Conservation (phyloP, 177 flowering plant genomes). For the Vitis hybrid region DNA sequence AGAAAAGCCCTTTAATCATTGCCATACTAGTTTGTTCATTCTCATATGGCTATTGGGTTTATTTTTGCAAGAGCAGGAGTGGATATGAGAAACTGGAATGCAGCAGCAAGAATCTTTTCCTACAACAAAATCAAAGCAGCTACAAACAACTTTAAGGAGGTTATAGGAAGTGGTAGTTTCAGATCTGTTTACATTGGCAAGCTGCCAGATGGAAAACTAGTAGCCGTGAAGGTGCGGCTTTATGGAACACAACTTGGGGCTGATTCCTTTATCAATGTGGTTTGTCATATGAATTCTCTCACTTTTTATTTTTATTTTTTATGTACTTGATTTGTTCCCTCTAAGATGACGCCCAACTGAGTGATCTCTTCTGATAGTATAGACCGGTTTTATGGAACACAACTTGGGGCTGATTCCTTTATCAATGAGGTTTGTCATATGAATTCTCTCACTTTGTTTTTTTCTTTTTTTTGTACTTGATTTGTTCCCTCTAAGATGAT, state of each 20-base stretch:
- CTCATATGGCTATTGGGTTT: neutral
- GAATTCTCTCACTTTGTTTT: too few species aligned
- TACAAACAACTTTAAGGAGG: conserved; percentile 76
- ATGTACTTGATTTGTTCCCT: too few species aligned
- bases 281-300: too few species aligned
- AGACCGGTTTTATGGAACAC: too few species aligned
- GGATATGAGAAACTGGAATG: conserved; percentile 60
- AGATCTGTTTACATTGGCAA: conserved; percentile 83
- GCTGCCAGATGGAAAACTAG: conserved; percentile 66
- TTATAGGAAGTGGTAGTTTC: conserved; percentile 81
- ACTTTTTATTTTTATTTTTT: too few species aligned
- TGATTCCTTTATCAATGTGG: too few species aligned
- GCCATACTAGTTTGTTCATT: neutral
- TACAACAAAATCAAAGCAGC: conserved; percentile 76
- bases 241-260: conserved; percentile 53
- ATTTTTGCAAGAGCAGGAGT: conserved; percentile 27
- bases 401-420: too few species aligned
- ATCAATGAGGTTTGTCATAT: too few species aligned
- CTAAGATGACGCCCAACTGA: too few species aligned
- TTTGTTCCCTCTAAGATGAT: too few species aligned
- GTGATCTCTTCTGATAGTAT: too few species aligned
- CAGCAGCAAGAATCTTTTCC: conserved; percentile 52
- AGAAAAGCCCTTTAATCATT: conserved; percentile 4
- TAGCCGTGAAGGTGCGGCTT: conserved; percentile 82
- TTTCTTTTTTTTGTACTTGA: too few species aligned